Conservation (phyloP, 192 early-diverging fungal species). For the Umbelopsis sp. region DNA sequence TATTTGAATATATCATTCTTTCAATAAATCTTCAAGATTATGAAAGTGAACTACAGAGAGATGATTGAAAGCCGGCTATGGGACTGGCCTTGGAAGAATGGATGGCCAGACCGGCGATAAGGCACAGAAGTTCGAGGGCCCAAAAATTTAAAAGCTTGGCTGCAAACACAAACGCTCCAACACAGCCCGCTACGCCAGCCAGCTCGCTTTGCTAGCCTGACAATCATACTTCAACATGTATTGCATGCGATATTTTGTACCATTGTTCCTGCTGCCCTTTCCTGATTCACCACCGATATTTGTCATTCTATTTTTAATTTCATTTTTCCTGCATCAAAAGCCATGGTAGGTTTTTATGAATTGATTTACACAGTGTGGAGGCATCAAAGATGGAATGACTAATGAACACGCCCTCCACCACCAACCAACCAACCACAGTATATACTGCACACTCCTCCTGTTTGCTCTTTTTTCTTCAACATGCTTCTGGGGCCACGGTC, state of each 20-base stretch:
- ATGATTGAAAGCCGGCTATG: background rate
- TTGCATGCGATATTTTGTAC: constrained; percentile 63
- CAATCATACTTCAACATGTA: constrained; percentile 45
- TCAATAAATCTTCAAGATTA: constrained; percentile 6
- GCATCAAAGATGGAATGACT: background rate
- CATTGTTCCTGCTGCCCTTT: constrained; percentile 59
- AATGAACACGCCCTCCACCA: too few relatives aligned
- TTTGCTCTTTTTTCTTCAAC: constrained; percentile 60
- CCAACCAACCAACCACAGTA: constrained; percentile 33
- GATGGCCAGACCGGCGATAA: background rate
- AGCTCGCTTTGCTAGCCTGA: background rate
- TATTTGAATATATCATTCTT: constrained; percentile 25
- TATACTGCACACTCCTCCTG: constrained; percentile 58
- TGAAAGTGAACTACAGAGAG: background rate
- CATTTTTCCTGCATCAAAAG: constrained; percentile 60
- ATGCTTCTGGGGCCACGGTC: constrained; percentile 64
- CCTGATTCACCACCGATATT: constrained; percentile 61
- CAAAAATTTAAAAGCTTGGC: background rate
- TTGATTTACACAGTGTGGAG: too few relatives aligned
- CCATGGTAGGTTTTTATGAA: constrained; percentile 52
- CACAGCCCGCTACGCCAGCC: background rate
- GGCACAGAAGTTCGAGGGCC: background rate
- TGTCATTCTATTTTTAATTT: constrained; percentile 56
- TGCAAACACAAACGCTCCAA: background rate
- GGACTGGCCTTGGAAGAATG: background rate